Conservation (phyloP, 1,284 basidiomycete species). For the Jaminaea rosea region DNA sequence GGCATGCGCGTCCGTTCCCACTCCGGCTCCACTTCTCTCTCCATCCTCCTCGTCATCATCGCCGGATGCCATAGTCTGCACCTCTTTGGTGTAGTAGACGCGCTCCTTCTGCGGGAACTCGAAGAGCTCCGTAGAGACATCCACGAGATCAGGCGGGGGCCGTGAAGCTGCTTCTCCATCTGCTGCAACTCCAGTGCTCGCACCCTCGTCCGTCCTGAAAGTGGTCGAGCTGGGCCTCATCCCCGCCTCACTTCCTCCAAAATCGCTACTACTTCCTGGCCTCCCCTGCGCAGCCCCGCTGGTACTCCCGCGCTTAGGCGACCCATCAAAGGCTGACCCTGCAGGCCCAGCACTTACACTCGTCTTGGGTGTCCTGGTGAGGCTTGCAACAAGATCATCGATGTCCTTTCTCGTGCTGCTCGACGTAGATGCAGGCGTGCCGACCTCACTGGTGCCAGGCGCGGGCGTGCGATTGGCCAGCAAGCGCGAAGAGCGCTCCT, state of each 20-base stretch:
- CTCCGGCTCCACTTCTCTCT: constrained; percentile 47
- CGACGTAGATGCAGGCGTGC: too few relatives aligned
- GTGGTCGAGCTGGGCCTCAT: constrained; percentile 6
- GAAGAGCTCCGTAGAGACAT: constrained; percentile 67
- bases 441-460: too few relatives aligned
- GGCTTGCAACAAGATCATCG: constrained; percentile 38
- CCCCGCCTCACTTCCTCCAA: constrained; percentile 19
- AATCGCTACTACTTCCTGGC: constrained; percentile 12
- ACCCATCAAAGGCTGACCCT: not conserved
- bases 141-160: constrained; percentile 62
- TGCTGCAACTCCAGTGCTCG: constrained; percentile 1
- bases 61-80: constrained; percentile 61
- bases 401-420: constrained; percentile 31
- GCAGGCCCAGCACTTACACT: not conserved
- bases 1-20: constrained; percentile 9
- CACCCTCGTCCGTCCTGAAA: constrained; percentile 9
- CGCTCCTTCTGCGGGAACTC: constrained; percentile 68
- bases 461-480: too few relatives aligned
- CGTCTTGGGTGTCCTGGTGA: constrained; percentile 5
- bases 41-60: constrained; percentile 52
- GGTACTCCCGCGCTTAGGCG: not conserved
- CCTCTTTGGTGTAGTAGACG: constrained; percentile 87
- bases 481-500: constrained; percentile 56
- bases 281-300: not conserved
- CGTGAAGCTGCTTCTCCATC: not conserved